A percentile compares a stretch with the other conserved stretches of the same genome.
Evolutionary conservation across 352 stramenopile species (phyloP).

Genomic region (Lagenidium giganteum): DNA sequence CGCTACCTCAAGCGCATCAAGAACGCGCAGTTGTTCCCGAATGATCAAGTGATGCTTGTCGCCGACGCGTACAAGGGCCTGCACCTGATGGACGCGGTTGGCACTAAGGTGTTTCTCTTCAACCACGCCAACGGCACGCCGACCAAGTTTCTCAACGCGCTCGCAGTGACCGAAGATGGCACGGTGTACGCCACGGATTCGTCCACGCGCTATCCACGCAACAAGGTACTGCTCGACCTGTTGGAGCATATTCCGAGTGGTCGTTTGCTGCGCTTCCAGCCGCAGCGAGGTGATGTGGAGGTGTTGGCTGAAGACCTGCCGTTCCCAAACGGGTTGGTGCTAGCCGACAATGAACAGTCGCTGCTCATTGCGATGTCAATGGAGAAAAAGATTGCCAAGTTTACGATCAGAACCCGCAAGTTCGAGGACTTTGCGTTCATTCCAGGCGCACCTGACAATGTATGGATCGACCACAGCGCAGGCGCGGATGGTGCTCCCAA

Average conservation of each 20-base stretch:
- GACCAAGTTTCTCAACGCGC: constrained; percentile 39
- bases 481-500: constrained; percentile 23
- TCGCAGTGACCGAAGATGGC: constrained; percentile 33
- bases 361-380: constrained; percentile 44
- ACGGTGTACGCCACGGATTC: constrained; percentile 59
- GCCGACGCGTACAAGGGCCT: constrained; percentile 60
- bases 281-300: constrained; percentile 12
- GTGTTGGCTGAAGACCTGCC: constrained; percentile 26
- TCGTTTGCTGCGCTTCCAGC: constrained; percentile 47
- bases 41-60: constrained; percentile 49
- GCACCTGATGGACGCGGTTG: constrained; percentile 45
- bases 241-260: constrained; percentile 39
- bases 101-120: constrained; percentile 49
- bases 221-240: constrained; percentile 36
- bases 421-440: constrained; percentile 59
- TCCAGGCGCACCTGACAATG: constrained; percentile 45
- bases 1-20: constrained; percentile 42
- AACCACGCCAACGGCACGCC: constrained; percentile 30
- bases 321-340: constrained; percentile 42
- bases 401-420: constrained; percentile 28
- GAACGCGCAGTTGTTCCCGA: constrained; percentile 29
- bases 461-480: constrained; percentile 37
- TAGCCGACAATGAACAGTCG: constrained; percentile 28
- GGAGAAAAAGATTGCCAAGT: constrained; percentile 58
- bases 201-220: constrained; percentile 39